phyloP scores from a whole-genome alignment of 345 rosid species.

The Salix suchowensis region DNA sequence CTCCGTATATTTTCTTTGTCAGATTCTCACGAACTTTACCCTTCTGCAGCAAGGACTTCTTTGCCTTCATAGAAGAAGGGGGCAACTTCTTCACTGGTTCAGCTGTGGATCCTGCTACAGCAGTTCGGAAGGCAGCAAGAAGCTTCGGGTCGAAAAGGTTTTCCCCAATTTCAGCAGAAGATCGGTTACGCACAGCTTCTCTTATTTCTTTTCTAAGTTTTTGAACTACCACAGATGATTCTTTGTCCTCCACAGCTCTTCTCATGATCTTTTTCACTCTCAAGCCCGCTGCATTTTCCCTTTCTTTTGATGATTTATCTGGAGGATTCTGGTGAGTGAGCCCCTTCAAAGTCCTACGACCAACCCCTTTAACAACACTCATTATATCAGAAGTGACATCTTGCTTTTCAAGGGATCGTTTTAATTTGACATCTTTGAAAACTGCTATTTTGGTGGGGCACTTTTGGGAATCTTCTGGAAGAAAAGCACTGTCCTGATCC shows the following conservation, averaged over 20 bases:
- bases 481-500: constrained; percentile 28
- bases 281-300: constrained; percentile 57
- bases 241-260: constrained; percentile 56
- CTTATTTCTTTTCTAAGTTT: constrained; percentile 83
- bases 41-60: constrained; percentile 79
- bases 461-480: constrained; percentile 32
- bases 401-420: constrained; percentile 17
- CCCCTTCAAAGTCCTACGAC: constrained; percentile 34
- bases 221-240: constrained; percentile 65
- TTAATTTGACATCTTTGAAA: constrained; percentile 20
- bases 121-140: constrained; percentile 88
- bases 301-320: constrained; percentile 43
- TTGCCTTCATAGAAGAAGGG: constrained; percentile 64
- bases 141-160: constrained; percentile 82
- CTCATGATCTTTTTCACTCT: constrained; percentile 93
- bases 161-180: constrained; percentile 55
- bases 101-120: constrained; percentile 58
- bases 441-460: constrained; percentile 9
- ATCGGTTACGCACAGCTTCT: constrained; percentile 71
- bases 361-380: constrained; percentile 63
- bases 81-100: constrained; percentile 49
- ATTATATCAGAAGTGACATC: constrained; percentile 45
- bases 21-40: constrained; percentile 96
- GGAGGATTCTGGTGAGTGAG: constrained; percentile 22
- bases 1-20: constrained; percentile 85